Percentiles rank a stretch among this genome's conserved stretches.
Conservation (phyloP, 176 grass and related monocot species). For the Zoysia japonica region DNA sequence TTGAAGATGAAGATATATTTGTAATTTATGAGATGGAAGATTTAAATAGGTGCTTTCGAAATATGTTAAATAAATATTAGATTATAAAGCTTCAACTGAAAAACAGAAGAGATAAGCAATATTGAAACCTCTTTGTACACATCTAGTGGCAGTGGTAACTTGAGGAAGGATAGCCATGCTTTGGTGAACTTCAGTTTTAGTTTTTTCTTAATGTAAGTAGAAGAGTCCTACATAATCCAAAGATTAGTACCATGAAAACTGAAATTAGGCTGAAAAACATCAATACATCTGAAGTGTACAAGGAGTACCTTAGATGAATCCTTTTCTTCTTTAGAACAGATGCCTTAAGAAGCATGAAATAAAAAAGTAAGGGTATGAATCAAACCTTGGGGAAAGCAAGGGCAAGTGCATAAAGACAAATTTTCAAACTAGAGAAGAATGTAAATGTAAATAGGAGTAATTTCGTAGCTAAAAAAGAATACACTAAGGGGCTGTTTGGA, state of each 20-base stretch:
- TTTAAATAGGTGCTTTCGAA: neutral
- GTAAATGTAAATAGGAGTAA: neutral
- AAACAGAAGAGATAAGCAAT: neutral
- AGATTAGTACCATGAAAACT: conserved; percentile 28
- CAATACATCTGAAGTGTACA: conserved; percentile 36
- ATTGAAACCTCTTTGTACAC: conserved; percentile 86
- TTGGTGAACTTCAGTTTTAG: conserved; percentile 80
- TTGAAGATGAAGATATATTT: conserved; percentile 7
- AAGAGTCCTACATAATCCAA: conserved; percentile 44
- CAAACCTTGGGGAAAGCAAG: neutral
- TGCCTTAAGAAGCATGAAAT: conserved; percentile 51
- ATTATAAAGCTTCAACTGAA: neutral
- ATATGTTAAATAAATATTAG: neutral
- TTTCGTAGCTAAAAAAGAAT: conserved; percentile 9
- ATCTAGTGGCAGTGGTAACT: conserved; percentile 84
- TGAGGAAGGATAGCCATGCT: conserved; percentile 92
- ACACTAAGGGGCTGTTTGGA: neutral
- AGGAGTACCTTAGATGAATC: conserved; percentile 58
- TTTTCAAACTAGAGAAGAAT: neutral
- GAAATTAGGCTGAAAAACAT: conserved; percentile 22
- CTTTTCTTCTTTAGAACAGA: conserved; percentile 69
- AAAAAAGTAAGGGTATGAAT: conserved; percentile 25
- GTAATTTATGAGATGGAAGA: neutral
- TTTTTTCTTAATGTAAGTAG: conserved; percentile 60
- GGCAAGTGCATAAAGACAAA: neutral